Evolutionary conservation across 2,329 filamentous ascomycete genomes (phyloP).

Genomic region (Arthroderma uncinatum): DNA sequence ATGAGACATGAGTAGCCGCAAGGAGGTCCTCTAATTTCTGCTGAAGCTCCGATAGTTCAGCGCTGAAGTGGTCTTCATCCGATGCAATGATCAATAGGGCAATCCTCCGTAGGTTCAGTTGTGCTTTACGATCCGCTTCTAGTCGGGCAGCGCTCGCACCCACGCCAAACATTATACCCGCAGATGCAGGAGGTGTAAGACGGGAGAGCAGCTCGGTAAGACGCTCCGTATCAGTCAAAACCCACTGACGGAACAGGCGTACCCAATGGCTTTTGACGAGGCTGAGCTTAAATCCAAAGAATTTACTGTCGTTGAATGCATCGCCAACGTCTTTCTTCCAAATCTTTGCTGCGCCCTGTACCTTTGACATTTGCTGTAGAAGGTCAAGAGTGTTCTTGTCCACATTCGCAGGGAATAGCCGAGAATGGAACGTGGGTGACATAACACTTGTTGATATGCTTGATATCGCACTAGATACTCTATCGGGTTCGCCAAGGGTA

Average conservation of each 20-base stretch:
- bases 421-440: slow-evolving; percentile 69
- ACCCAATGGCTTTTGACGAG: slow-evolving; percentile 69
- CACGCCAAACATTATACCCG: slow-evolving; percentile 97
- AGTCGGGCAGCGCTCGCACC: slow-evolving; percentile 84
- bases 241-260: slow-evolving; percentile 72
- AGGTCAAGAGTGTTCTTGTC: slow-evolving; percentile 60
- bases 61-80: slow-evolving; percentile 65
- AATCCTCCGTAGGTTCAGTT: slow-evolving; percentile 76
- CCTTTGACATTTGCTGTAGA: slow-evolving; percentile 62
- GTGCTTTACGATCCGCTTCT: slow-evolving; percentile 89
- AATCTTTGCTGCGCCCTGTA: slow-evolving; percentile 69
- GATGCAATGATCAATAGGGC: slow-evolving; percentile 68
- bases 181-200: slow-evolving; percentile 74
- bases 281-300: slow-evolving; percentile 60
- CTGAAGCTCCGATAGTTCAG: slow-evolving; percentile 60
- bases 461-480: slow-evolving; percentile 63
- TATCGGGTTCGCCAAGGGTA: slow-evolving; percentile 75
- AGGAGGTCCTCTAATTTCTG: slow-evolving; percentile 83
- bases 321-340: slow-evolving; percentile 92
- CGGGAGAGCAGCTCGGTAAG: slow-evolving; percentile 69
- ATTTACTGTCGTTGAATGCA: slow-evolving; percentile 78
- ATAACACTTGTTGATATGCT: slow-evolving; percentile 77
- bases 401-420: slow-evolving; percentile 76
- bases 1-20: slow-evolving; percentile 71
- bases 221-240: slow-evolving; percentile 73